Evolutionary conservation across 768 basidiomycete species (phyloP).

Genomic region (Boletus eberwhitei): DNA sequence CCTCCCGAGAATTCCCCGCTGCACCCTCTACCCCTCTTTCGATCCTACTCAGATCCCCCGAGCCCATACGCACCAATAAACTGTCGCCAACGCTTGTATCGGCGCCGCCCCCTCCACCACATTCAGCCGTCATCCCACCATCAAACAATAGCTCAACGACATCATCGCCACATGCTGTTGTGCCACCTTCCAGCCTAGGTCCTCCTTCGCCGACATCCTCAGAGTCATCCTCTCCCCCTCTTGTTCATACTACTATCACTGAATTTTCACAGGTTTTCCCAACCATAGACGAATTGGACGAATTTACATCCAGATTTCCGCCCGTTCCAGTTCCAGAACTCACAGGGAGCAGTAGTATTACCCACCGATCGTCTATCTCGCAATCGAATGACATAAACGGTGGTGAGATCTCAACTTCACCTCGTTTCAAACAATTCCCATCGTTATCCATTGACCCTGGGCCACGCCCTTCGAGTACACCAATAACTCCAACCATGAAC

Average conservation of each 20-base stretch:
- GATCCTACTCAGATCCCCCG: slow-evolving; percentile 30
- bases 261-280: slow-evolving; percentile 71
- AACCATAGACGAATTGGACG: slow-evolving; percentile 73
- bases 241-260: slow-evolving; percentile 39
- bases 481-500: slow-evolving; percentile 55
- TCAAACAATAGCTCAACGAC: slow-evolving; percentile 31
- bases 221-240: slow-evolving; percentile 58
- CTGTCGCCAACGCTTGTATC: slow-evolving; percentile 37
- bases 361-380: slow-evolving; percentile 18
- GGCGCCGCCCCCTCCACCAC: slow-evolving; percentile 22
- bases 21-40: slow-evolving; percentile 31
- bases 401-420: slow-evolving; percentile 31
- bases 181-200: slow-evolving; percentile 67
- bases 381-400: slow-evolving; percentile 31
- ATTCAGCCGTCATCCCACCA: slow-evolving; percentile 11
- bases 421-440: slow-evolving; percentile 36
- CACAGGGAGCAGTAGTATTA: slow-evolving; percentile 32
- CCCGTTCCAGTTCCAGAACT: slow-evolving; percentile 43
- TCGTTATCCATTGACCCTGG: slow-evolving; percentile 44
- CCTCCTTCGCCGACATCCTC: slow-evolving; percentile 76
- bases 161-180: slow-evolving; percentile 60
- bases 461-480: slow-evolving; percentile 67
- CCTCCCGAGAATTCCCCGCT: slow-evolving; percentile 50
- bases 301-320: slow-evolving; percentile 47
- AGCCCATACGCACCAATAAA: slow-evolving; percentile 35